These are phyloP conservation scores for Irpex lacteus DNA, from an alignment of 1,284 basidiomycete species.

Conservation along the genomic window DNA sequence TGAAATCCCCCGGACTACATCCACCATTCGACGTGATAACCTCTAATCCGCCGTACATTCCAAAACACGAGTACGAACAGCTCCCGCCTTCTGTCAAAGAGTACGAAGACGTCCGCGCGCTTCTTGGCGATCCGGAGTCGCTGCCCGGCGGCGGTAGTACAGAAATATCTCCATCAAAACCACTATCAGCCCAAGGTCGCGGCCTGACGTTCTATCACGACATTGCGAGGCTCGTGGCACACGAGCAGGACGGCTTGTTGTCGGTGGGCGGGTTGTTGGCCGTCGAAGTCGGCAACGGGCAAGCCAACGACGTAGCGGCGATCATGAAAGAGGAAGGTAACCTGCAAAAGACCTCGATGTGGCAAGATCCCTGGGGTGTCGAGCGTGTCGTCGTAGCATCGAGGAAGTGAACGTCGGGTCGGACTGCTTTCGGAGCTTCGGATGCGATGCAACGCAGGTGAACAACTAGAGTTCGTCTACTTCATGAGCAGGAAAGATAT, in stretches of 20 bases:
- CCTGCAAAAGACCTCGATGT: constrained; percentile 55
- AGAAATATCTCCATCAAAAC: background rate
- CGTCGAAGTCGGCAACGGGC: constrained; percentile 78
- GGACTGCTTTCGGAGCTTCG: background rate
- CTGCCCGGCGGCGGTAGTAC: constrained; percentile 27
- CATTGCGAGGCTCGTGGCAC: constrained; percentile 60
- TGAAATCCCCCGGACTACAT: constrained; percentile 31
- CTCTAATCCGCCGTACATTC: constrained; percentile 93
- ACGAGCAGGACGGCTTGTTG: constrained; percentile 38
- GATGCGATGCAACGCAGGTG: background rate
- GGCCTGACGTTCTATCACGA: constrained; percentile 79
- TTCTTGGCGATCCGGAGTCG: constrained; percentile 62
- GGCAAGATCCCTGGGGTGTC: constrained; percentile 77
- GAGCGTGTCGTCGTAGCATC: constrained; percentile 61
- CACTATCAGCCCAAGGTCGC: background rate
- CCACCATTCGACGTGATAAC: constrained; percentile 77
- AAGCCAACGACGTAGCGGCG: constrained; percentile 59
- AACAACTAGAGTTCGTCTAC: background rate
- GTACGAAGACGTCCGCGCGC: constrained; percentile 79
- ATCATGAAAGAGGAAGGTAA: constrained; percentile 50
- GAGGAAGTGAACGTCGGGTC: constrained; percentile 1
- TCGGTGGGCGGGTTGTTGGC: constrained; percentile 54
- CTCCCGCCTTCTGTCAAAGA: constrained; percentile 68
- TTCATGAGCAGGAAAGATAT: background rate
- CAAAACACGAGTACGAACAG: constrained; percentile 57